Evolutionary conservation across 352 stramenopile genomes (phyloP).

Genomic region (Globisporangium irregulare): DNA sequence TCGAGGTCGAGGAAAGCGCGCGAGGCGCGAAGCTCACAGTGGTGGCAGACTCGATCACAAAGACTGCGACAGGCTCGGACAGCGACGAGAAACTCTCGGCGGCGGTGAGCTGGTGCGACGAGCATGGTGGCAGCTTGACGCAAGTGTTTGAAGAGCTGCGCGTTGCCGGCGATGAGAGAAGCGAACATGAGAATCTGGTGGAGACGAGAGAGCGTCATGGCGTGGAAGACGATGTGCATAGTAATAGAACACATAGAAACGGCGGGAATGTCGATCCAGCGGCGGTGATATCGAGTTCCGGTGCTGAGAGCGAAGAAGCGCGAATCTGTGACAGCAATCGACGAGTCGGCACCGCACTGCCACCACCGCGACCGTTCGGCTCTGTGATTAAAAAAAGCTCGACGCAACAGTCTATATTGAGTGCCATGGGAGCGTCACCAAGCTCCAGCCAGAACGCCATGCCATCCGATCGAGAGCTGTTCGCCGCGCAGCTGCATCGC

Average conservation of each 20-base stretch:
- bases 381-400: slow-evolving; percentile 13
- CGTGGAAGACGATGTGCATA: not conserved
- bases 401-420: slow-evolving; percentile 16
- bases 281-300: slow-evolving; percentile 10
- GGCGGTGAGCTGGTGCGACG: slow-evolving; percentile 79
- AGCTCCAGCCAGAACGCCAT: not conserved
- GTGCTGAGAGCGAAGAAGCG: not conserved
- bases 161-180: slow-evolving; percentile 6
- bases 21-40: not conserved
- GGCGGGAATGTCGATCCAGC: not conserved
- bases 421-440: not conserved
- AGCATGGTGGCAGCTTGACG: slow-evolving; percentile 73
- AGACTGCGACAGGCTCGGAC: slow-evolving; percentile 19
- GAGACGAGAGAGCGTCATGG: not conserved
- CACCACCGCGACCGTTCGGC: not conserved
- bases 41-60: not conserved
- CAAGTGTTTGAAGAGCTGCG: slow-evolving; percentile 63
- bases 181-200: not conserved
- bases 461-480: not conserved
- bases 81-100: slow-evolving; percentile 46
- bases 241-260: not conserved
- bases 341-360: not conserved
- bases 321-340: slow-evolving; percentile 12
- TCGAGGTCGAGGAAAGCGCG: not conserved
- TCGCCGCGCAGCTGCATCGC: not conserved